These are phyloP conservation scores for Pseudonitzschia multistriata DNA, from an alignment of 108 stramenopile genomes.

Conservation along the genomic window DNA sequence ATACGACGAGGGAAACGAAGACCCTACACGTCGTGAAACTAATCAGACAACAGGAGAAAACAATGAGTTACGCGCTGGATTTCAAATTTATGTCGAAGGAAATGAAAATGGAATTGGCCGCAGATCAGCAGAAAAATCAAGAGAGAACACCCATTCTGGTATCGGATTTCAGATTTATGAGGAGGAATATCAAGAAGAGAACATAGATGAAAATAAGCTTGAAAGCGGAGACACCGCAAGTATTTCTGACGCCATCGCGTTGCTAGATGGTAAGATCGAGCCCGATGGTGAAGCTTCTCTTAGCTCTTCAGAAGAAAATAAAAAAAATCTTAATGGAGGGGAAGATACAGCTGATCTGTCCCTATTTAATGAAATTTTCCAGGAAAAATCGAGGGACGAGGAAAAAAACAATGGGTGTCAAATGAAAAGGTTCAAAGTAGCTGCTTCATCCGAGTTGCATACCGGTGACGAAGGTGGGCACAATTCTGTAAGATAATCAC, in stretches of 20 bases:
- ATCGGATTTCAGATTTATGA: conserved; percentile 10
- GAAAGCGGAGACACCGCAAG: conserved; percentile 30
- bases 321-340: not conserved
- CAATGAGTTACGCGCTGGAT: not conserved
- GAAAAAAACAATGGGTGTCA: not conserved
- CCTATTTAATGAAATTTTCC: conserved; percentile 45
- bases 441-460: conserved; percentile 1
- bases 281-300: not conserved
- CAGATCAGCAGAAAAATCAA: too few relatives aligned
- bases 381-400: conserved; percentile 19
- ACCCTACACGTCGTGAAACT: not conserved
- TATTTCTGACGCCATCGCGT: conserved; percentile 18
- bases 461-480: conserved; percentile 3
- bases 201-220: not conserved
- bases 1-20: not conserved
- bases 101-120: not conserved
- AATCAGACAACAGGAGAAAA: not conserved
- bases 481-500: not conserved
- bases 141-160: not conserved
- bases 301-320: not conserved
- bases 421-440: not conserved
- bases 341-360: conserved; percentile 59
- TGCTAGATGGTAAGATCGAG: conserved; percentile 20
- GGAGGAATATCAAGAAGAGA: not conserved
- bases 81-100: conserved; percentile 16